Percentiles rank a stretch among this genome's conserved stretches.
Conservation (phyloP, 2,329 filamentous ascomycete species). For the Arthrinium phaeospermum region DNA sequence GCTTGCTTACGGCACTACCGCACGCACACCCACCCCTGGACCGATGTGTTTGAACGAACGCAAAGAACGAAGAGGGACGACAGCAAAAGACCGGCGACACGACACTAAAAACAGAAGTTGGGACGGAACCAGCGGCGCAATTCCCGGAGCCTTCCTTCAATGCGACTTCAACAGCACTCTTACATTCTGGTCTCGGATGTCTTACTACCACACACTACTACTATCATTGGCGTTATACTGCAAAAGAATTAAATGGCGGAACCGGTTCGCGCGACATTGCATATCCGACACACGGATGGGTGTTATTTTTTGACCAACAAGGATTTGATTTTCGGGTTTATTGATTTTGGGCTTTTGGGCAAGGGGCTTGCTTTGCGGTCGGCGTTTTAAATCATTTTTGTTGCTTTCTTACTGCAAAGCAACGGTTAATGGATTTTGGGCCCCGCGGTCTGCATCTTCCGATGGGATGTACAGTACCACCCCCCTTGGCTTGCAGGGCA, state of each 20-base stretch:
- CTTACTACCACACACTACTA: slow-evolving; percentile 2
- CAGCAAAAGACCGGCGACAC: neutral
- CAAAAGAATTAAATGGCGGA: slow-evolving; percentile 6
- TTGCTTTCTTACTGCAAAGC: neutral
- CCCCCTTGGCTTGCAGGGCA: neutral
- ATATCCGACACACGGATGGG: slow-evolving; percentile 8
- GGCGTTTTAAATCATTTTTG: neutral
- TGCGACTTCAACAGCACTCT: neutral
- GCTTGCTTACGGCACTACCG: neutral
- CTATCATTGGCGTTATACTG: slow-evolving; percentile 7
- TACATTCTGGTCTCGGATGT: neutral
- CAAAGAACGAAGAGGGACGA: neutral
- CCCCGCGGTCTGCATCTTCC: neutral
- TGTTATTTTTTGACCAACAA: neutral
- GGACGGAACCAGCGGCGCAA: slow-evolving; percentile 3
- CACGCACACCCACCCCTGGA: no score
- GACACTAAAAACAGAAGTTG: neutral
- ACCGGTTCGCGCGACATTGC: slow-evolving; percentile 11
- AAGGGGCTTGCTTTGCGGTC: neutral
- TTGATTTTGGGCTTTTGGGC: neutral
- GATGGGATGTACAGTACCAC: neutral
- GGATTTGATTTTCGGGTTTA: neutral
- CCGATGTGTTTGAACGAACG: neutral
- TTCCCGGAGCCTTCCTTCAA: neutral
- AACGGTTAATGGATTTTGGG: slow-evolving; percentile 4